Conservation (phyloP, 2,329 filamentous ascomycete genomes). For the Sporothrix curviconia region DNA sequence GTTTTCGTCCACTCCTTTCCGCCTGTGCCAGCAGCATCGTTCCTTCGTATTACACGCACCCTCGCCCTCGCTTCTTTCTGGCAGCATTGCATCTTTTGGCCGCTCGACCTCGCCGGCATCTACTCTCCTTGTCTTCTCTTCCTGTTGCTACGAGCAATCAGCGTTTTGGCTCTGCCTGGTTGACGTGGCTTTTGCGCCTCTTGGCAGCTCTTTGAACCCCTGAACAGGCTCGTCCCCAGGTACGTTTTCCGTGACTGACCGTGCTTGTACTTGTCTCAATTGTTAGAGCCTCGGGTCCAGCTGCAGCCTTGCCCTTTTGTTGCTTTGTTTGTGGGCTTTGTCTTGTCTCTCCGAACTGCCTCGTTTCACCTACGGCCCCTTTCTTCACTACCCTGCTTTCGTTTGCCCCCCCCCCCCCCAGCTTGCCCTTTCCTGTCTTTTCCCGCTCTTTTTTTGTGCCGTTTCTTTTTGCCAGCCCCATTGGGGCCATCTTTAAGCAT, state of each 20-base stretch:
- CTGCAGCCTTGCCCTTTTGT: not conserved
- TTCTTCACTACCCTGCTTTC: no score
- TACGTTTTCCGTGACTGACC: not conserved
- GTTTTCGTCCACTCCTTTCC: slow-evolving; percentile 6
- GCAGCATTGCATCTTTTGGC: not conserved
- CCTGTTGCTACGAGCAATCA: no score
- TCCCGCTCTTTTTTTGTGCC: no score
- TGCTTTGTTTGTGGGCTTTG: no score
- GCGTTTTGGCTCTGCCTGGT: not conserved
- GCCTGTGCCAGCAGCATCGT: slow-evolving; percentile 3
- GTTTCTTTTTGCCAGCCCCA: no score
- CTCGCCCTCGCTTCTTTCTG: not conserved
- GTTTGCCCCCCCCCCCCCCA: no score
- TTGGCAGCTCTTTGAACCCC: slow-evolving; percentile 1
- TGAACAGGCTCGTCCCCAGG: not conserved
- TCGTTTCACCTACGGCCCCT: no score
- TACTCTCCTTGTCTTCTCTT: not conserved
- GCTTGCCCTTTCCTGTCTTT: no score
- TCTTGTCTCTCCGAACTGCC: not conserved
- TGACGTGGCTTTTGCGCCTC: not conserved
- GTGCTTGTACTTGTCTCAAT: not conserved
- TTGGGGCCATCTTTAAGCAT: no score
- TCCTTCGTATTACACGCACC: not conserved
- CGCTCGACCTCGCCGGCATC: not conserved
- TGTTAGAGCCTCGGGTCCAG: not conserved